A percentile compares a stretch with the other conserved stretches of the same genome.
Evolutionary conservation across 2,329 filamentous ascomycete genomes (phyloP).

Genomic region (Aspergillus melleus): DNA sequence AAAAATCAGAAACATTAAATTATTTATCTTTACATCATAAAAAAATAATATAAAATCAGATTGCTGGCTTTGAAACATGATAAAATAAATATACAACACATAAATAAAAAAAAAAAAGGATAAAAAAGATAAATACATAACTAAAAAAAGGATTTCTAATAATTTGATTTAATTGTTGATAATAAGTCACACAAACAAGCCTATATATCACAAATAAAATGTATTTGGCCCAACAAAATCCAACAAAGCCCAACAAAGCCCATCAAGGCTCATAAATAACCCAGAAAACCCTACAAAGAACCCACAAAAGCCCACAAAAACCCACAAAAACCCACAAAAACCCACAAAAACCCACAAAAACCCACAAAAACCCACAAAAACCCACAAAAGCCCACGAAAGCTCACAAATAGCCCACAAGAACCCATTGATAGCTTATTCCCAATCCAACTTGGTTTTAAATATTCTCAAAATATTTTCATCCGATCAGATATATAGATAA

Average conservation of each 20-base stretch:
- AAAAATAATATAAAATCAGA: not conserved
- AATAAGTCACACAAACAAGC: not conserved
- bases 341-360: not conserved
- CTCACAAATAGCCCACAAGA: no score
- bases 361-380: no score
- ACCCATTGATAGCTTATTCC: not conserved
- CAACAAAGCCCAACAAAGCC: not conserved
- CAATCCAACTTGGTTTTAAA: not conserved
- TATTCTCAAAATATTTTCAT: not conserved
- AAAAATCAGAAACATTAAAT: not conserved
- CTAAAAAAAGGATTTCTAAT: not conserved
- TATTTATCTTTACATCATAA: not conserved
- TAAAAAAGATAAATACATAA: not conserved
- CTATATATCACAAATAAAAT: not conserved
- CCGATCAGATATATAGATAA: not conserved
- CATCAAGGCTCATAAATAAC: not conserved
- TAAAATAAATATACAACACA: not conserved
- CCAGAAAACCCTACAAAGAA: not conserved
- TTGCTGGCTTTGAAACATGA: not conserved
- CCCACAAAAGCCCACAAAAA: not conserved
- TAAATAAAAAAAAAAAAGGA: not conserved
- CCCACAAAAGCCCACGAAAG: no score
- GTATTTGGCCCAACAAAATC: not conserved
- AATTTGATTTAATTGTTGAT: not conserved
- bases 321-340: not conserved